Percentiles rank a stretch among this genome's conserved stretches.
These are phyloP conservation scores for Suillus plorans DNA, from an alignment of 768 basidiomycete genomes.

Conservation along the genomic window DNA sequence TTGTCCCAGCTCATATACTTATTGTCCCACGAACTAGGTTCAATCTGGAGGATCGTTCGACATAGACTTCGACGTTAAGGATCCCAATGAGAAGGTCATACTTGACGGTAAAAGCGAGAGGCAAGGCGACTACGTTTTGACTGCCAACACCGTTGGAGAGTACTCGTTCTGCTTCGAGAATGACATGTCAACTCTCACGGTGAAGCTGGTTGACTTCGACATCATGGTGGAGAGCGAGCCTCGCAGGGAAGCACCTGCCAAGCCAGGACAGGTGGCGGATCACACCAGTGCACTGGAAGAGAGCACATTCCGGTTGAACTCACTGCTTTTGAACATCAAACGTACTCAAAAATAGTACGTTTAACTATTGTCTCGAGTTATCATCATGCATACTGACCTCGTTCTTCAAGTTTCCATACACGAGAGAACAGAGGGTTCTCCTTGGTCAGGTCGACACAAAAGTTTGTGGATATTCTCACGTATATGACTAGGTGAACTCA, in stretches of 20 bases:
- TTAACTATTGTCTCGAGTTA: neutral
- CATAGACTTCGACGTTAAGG: slow-evolving; percentile 90
- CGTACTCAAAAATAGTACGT: slow-evolving; percentile 92
- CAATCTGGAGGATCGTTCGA: slow-evolving; percentile 98
- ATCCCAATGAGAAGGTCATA: slow-evolving; percentile 84
- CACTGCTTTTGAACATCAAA: slow-evolving; percentile 86
- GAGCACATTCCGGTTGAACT: slow-evolving; percentile 88
- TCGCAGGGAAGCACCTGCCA: slow-evolving; percentile 82
- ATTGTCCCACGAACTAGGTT: slow-evolving; percentile 48
- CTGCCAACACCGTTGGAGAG: slow-evolving; percentile 88
- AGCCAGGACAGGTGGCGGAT: slow-evolving; percentile 84
- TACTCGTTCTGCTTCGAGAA: slow-evolving; percentile 98
- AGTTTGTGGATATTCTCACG: slow-evolving; percentile 40
- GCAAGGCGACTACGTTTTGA: slow-evolving; percentile 96
- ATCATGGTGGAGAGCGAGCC: slow-evolving; percentile 99
- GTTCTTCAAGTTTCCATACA: slow-evolving; percentile 77
- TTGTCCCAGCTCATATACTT: neutral
- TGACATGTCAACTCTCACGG: slow-evolving; percentile 91
- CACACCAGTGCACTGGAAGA: slow-evolving; percentile 95
- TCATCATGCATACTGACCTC: slow-evolving; percentile 8
- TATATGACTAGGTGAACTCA: neutral
- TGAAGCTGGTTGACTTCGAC: slow-evolving; percentile 93
- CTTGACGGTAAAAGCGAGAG: slow-evolving; percentile 88
- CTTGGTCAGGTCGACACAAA: slow-evolving; percentile 86
- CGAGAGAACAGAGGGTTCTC: slow-evolving; percentile 94